Evolutionary conservation across 257 asterid genomes (phyloP), one percentile per base, ranked within the genome.

Genomic region (Lithospermum erythrorhizon): DNA sequence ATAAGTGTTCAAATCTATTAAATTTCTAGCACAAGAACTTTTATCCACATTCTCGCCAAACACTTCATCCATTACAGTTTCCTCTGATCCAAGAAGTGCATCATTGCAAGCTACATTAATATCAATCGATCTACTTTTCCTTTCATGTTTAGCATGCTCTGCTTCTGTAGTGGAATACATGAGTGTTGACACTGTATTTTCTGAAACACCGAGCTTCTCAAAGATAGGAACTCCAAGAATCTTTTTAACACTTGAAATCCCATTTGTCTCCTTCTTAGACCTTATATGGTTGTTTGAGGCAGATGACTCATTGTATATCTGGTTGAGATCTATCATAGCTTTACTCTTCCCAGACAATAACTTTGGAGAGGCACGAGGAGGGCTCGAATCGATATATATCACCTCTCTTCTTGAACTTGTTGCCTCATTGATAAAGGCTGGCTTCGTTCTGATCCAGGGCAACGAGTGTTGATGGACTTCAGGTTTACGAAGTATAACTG

Each of bases 201-300:
- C 70, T 0, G 55, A 59, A 69, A 66, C 76, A 52, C 63, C 15
- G 0, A 67, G 70, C 62, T 64, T 67, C 21, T 82, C 89, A 66
- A 83, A 81, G 64, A 91, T 78, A 68, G 98, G 89, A 77, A 88
- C 66, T 61, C 95, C 95, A 11, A 86, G 78, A 72, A 85, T 81
- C 73, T 77, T 91, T 65, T 80, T 76, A 19, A 69, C 79, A 61
- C 63, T 72, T 63, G 54, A 73, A 62, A 68, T 65, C 72, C 70
- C 80, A n/a, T 59, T 23, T 29, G 25, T 70, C 79, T 75, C 87
- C 48, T 69, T 70, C 27, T 64, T 58, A 20, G 48, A 62, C 58
- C 52, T 58, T 68, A 61, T 75, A 23, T 61, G 64, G 51, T 69
- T 79, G 62, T 76, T 74, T 54, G 66, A 63, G 55, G 68, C 59